phyloP scores from a whole-genome alignment of 2,329 filamentous ascomycete genomes.

The Trichoderma breve region DNA sequence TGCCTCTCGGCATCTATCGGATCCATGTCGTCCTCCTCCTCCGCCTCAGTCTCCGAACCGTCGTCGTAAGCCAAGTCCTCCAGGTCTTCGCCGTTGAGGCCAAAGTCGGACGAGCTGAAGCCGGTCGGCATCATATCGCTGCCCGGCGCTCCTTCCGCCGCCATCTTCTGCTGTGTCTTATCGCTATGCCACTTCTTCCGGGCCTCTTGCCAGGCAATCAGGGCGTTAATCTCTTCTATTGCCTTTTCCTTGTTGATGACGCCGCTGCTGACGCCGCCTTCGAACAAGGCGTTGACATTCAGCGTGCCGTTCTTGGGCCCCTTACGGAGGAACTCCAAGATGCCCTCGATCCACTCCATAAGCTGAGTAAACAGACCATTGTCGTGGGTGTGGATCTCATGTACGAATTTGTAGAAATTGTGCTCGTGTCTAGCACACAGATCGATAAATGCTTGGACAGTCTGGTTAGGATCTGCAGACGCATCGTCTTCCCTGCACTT shows the following conservation, averaged over 20 bases:
- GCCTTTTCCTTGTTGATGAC: slow-evolving; percentile 69
- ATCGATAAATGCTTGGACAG: slow-evolving; percentile 96
- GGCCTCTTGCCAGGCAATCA: slow-evolving; percentile 92
- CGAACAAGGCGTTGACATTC: slow-evolving; percentile 91
- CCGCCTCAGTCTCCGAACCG: slow-evolving; percentile 63
- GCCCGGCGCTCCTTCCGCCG: slow-evolving; percentile 63
- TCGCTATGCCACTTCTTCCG: slow-evolving; percentile 97
- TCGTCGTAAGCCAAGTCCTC: slow-evolving; percentile 83
- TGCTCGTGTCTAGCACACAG: slow-evolving; percentile 91
- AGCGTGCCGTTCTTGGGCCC: slow-evolving; percentile 83
- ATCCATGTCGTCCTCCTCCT: slow-evolving; percentile 75
- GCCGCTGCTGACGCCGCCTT: slow-evolving; percentile 68
- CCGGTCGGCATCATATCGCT: slow-evolving; percentile 52
- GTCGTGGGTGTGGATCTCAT: slow-evolving; percentile 95
- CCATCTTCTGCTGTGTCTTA: slow-evolving; percentile 99
- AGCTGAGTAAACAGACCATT: slow-evolving; percentile 94
- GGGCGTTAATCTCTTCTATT: slow-evolving; percentile 74
- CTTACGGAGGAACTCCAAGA: slow-evolving; percentile 86
- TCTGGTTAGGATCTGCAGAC: slow-evolving; percentile 94
- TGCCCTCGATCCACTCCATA: slow-evolving; percentile 96
- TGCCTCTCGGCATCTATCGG: slow-evolving; percentile 85
- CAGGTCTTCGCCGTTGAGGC: slow-evolving; percentile 80
- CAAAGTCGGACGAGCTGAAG: slow-evolving; percentile 85
- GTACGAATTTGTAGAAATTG: slow-evolving; percentile 98
- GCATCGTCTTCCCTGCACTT: slow-evolving; percentile 72